Base-by-base conservation (phyloP, 2,329 filamentous ascomycete genomes). In the Alternaria triticina region DNA sequence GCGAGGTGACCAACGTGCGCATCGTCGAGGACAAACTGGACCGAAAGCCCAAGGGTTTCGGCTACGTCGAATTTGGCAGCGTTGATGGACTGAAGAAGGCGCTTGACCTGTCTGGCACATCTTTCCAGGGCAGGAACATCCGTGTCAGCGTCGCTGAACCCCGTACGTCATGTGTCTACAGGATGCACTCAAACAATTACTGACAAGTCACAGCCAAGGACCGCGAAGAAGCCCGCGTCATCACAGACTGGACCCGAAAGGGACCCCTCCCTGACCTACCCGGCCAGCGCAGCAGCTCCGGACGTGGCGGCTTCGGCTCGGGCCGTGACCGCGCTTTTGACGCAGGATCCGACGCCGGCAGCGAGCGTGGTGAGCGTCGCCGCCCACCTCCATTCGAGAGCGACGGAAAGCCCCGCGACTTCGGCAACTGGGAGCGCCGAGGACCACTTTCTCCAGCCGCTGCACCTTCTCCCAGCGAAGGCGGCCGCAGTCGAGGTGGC, bases 11-110 rank as follows among this genome's bases (percentile, higher is more conserved):
- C 70, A 97, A 89, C 79, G 93, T 99, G 70, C 92, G 96, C 75
- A 94, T 99, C 74, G 97, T 99, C 68, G 95, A 97, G 84, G 96
- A 99, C 82, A 96, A 95, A 78, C 87, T 97, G 80, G 91, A 96
- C 78, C 89, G 91, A 81, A 94, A 94, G 77, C 96, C 96, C 70
- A 99, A 99, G 86, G 96, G 96, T 52, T 99, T 99, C 76, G 96
- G 95, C 66, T 99, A 99, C 80, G 95, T 97, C 70, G 96, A 99
- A 81, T 99, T 99, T 76, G 89, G 86, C 70, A 90, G 89, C 55
- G 84, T 96, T 47, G 95, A 98, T 54, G 95, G 95, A 63, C 85
- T 99, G 76, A 96, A 97, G 85, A 91, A 94, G 82, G 96, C 96
- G 60, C 87, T 99, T 68, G 88, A 89, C 62, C 87, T 96, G 67